Evolutionary conservation across 208 protist genomes (phyloP), one percentile per base, ranked within the genome.

Genomic region (Wallacemonas rigidus): DNA sequence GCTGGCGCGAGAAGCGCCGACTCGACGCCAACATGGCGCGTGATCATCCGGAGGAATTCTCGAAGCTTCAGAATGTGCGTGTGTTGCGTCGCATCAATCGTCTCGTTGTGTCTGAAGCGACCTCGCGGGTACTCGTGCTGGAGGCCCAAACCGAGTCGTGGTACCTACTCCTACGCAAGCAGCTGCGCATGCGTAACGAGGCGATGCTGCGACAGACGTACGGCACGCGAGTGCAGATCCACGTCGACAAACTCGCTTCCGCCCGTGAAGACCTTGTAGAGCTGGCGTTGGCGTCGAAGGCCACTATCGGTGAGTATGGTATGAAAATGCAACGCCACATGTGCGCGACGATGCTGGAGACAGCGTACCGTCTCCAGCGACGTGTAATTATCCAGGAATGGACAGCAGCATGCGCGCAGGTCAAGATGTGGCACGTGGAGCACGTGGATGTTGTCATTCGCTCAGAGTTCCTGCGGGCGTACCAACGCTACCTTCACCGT

Each of bases 141-240:
- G 85, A 85, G 63, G 79, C 75, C 14, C 67, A 85, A 60, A 79
- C 75, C 38, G 85, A 89, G 57, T 75, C 74, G 35, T 77, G 67
- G 58, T 86, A 85, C 65, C 71, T 70, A 40, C 72, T 89, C 41
- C 65, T 77, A 56, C 67, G 69, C n/a, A 67, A 73, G 14, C 81
- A 87, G 64, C 65, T 76, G 3, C 72, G 77, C 35, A 78, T 86
- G 72, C 76, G 85, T 62, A 80, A 79, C 40, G 79, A 80, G 43
- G 82, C 81, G 50, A 77, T 89, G 62, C 73, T 87, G 65, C 78
- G 75, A 17, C 75, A 89, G 76, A 87, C 85, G 14, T 83, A 77
- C 54, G 78, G 76, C 38, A 65, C 78, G 0, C 79, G 85, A 11
- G 58, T 87, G 45, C 72, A 77, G 55, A 75, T 89, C 65, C 76